Evolutionary conservation across 768 basidiomycete species (phyloP).

Genomic region (Lactarius indigo): DNA sequence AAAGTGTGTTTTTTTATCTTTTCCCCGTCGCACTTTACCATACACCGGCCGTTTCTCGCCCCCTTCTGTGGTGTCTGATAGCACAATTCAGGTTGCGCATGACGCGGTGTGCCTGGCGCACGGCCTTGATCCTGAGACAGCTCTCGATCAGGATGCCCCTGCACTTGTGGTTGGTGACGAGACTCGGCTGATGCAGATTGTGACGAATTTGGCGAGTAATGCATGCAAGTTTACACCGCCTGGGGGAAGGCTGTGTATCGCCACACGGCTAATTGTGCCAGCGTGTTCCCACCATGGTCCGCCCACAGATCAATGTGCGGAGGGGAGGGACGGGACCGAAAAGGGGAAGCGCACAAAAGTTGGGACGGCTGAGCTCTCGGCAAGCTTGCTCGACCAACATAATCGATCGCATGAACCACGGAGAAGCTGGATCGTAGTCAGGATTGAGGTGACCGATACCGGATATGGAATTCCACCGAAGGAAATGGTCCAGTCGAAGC

Average conservation of each 20-base stretch:
- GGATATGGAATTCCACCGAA: slow-evolving; percentile 57
- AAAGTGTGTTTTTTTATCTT: slow-evolving; percentile 37
- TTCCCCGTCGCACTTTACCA: neutral
- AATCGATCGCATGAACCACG: slow-evolving; percentile 44
- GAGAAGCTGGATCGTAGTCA: slow-evolving; percentile 68
- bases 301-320: neutral
- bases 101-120: slow-evolving; percentile 56
- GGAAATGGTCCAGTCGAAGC: slow-evolving; percentile 68
- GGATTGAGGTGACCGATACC: slow-evolving; percentile 81
- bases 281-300: slow-evolving; percentile 12
- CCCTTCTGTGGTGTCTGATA: neutral
- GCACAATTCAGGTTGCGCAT: slow-evolving; percentile 48
- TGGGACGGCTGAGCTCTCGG: slow-evolving; percentile 29
- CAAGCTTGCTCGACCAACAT: slow-evolving; percentile 44
- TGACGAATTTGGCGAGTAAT: slow-evolving; percentile 83
- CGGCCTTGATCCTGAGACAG: slow-evolving; percentile 45
- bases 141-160: slow-evolving; percentile 47
- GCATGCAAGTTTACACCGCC: slow-evolving; percentile 77
- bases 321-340: neutral
- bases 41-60: neutral
- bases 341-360: neutral
- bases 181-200: slow-evolving; percentile 72
- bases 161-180: slow-evolving; percentile 83
- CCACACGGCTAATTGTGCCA: slow-evolving; percentile 55
- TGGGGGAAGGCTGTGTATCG: slow-evolving; percentile 64